Evolutionary conservation across 257 asterid species (phyloP), one percentile per base, ranked within the genome.

Genomic region (Salvia rosmarinus): DNA sequence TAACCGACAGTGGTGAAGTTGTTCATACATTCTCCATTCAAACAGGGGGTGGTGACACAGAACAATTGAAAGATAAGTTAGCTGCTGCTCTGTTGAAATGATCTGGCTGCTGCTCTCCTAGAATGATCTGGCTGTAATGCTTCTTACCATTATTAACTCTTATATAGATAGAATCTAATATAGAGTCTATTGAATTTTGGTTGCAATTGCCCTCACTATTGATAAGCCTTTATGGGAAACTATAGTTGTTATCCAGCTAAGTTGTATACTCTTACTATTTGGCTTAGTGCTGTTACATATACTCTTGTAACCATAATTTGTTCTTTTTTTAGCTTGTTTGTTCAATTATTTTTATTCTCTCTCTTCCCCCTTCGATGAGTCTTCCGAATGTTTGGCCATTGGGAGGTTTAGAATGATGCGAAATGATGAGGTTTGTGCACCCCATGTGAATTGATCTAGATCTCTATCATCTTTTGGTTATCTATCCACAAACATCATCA

Each of bases 21-120:
- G 85, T 91, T 75, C 99, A 95, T 68, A 81, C 90, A 14, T 88
- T 95, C 77, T 71, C 92, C 57, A 78, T 95, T 62, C 86, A 82
- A 69, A 83, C 98, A 46, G 86, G 77, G 16, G 78, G 76, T 2
- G 90, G 85, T 25, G 83, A 79, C 9, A 90, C 88, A 5, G 92
- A 89, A 62, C 68, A 73, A 13, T 67, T 91, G 87, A 95, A 88
- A 83, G 90, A 87, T 66, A 87, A 84, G 84, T 78, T 95, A 71
- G 51, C 83, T 79, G 82, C 91, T 72, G 78, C 96, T 67, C 89
- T 94, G 44, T 42, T 68, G 59, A 82, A 86, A 46, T 89, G 78
- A 86, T 67, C 23, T 19, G 21, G 4, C 32, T 28, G 32, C 91
- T 71, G 77, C 96, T 67, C 90, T 94, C 43, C 32, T 65, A 54